These are phyloP conservation scores for Zygotorulaspora chibaensis DNA, from an alignment of 805 yeast species.

Conservation along the genomic window DNA sequence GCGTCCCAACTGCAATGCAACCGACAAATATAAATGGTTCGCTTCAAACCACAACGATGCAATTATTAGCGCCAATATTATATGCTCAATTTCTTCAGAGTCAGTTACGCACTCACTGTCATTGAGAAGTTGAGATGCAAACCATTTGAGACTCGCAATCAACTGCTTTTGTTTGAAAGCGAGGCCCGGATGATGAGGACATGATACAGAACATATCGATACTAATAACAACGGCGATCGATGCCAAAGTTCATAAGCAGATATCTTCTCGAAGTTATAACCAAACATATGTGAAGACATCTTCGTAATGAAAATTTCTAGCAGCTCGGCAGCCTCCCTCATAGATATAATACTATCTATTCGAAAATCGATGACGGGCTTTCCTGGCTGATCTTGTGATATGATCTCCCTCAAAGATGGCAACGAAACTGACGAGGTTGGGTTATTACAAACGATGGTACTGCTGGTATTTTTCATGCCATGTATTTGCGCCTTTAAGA, in stretches of 20 bases:
- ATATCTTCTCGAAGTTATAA: slow-evolving; percentile 49
- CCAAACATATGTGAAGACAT: slow-evolving; percentile 66
- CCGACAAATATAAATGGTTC: slow-evolving; percentile 59
- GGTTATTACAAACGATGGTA: neutral
- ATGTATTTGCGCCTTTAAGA: slow-evolving; percentile 13
- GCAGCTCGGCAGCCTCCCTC: slow-evolving; percentile 41
- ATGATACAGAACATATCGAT: slow-evolving; percentile 58
- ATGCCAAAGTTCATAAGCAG: slow-evolving; percentile 48
- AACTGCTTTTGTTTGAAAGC: slow-evolving; percentile 16
- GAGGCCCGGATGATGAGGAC: slow-evolving; percentile 50
- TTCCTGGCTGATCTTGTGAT: slow-evolving; percentile 1
- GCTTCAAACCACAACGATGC: slow-evolving; percentile 69
- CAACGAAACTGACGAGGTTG: slow-evolving; percentile 1
- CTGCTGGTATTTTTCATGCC: neutral
- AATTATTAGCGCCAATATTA: slow-evolving; percentile 57
- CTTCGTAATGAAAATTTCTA: slow-evolving; percentile 48
- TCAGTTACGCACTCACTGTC: slow-evolving; percentile 33
- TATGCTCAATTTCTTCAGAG: slow-evolving; percentile 51
- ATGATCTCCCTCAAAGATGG: slow-evolving; percentile 12
- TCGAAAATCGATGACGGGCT: slow-evolving; percentile 5
- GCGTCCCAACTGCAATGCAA: slow-evolving; percentile 65
- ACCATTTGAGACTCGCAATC: slow-evolving; percentile 34
- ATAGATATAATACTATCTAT: slow-evolving; percentile 28
- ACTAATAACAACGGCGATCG: slow-evolving; percentile 54
- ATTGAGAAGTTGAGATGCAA: slow-evolving; percentile 31